Evolutionary conservation across 1,284 basidiomycete species (phyloP).

Genomic region (Ceratobasidium sp.): DNA sequence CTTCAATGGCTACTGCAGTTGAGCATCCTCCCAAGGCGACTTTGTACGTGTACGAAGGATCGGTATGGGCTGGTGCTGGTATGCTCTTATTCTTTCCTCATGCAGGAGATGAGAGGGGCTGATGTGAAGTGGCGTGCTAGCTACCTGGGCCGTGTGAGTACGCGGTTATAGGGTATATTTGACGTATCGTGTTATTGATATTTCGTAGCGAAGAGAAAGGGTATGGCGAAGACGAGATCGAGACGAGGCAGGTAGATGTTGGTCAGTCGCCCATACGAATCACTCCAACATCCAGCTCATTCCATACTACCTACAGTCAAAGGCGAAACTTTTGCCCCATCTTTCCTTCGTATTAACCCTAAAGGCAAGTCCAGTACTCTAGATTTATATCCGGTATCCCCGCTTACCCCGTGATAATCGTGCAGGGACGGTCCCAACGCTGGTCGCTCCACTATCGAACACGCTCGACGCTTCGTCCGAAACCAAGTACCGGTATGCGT

Average conservation of each 20-base stretch:
- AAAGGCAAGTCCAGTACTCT: constrained; percentile 68
- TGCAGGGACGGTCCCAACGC: constrained; percentile 85
- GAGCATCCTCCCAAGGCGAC: constrained; percentile 69
- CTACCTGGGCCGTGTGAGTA: constrained; percentile 44
- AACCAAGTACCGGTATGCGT: constrained; percentile 69
- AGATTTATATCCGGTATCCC: no score
- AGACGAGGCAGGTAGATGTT: constrained; percentile 72
- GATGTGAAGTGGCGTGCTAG: constrained; percentile 51
- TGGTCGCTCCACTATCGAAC: constrained; percentile 85
- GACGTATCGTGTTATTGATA: no score
- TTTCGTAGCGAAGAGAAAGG: constrained; percentile 79
- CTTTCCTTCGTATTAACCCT: constrained; percentile 81
- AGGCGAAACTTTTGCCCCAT: constrained; percentile 74
- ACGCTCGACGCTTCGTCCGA: constrained; percentile 79
- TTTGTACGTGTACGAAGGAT: constrained; percentile 68
- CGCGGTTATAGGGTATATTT: background rate
- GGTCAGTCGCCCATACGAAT: no score
- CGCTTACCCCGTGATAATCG: no score
- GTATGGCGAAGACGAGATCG: constrained; percentile 76
- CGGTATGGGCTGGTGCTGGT: constrained; percentile 75
- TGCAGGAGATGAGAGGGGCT: constrained; percentile 69
- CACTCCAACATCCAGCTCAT: no score
- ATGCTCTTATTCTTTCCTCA: constrained; percentile 55
- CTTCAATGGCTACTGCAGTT: constrained; percentile 18
- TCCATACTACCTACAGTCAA: no score